These are phyloP conservation scores for Aspergillus sp. DNA, from an alignment of 2,329 filamentous ascomycete species.

Conservation along the genomic window DNA sequence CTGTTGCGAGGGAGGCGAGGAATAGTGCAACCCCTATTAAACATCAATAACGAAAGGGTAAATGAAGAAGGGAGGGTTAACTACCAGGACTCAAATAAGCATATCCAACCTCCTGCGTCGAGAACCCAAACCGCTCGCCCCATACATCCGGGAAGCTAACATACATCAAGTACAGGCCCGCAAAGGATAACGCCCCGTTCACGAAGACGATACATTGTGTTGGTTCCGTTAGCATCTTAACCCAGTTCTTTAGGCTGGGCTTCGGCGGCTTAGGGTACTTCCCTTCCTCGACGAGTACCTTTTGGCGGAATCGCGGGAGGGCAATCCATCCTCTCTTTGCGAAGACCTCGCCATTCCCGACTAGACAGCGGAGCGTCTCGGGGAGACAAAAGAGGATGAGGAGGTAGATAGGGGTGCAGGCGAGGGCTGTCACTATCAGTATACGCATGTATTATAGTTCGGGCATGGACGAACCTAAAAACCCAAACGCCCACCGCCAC, in stretches of 20 bases:
- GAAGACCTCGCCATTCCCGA: slow-evolving; percentile 41
- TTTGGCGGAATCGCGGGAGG: slow-evolving; percentile 21
- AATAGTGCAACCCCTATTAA: slow-evolving; percentile 30
- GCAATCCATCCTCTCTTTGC: slow-evolving; percentile 13
- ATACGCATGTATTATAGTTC: no score
- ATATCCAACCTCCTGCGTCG: neutral
- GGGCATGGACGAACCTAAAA: slow-evolving; percentile 26
- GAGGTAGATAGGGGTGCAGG: slow-evolving; percentile 26
- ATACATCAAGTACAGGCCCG: neutral
- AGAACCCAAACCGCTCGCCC: neutral
- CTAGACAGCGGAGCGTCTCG: slow-evolving; percentile 47
- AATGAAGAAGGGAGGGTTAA: no score
- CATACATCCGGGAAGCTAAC: neutral
- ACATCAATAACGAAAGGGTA: no score
- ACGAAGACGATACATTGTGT: slow-evolving; percentile 35
- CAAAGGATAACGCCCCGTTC: slow-evolving; percentile 30
- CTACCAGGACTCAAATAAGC: neutral
- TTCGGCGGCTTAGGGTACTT: slow-evolving; percentile 28
- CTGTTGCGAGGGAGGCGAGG: slow-evolving; percentile 38
- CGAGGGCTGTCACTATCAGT: slow-evolving; percentile 14
- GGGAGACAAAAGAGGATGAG: slow-evolving; percentile 43
- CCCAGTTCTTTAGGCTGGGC: slow-evolving; percentile 28
- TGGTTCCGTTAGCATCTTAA: slow-evolving; percentile 31
- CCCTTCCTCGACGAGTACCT: slow-evolving; percentile 22
- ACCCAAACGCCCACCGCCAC: slow-evolving; percentile 50